phyloP scores from a whole-genome alignment of 2,329 filamentous ascomycete genomes.

The Colletotrichum eleusines region DNA sequence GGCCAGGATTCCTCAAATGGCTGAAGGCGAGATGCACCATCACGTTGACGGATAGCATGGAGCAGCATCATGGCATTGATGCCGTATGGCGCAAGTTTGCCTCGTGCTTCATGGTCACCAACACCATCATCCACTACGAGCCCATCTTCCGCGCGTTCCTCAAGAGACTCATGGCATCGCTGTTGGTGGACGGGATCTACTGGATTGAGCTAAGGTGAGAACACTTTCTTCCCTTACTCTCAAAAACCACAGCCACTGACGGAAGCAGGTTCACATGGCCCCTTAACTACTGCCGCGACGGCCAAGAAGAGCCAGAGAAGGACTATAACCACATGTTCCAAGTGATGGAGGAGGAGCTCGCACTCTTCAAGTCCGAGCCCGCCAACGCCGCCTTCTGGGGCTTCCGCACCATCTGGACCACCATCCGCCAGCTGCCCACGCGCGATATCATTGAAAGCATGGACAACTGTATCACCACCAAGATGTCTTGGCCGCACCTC shows the following conservation, averaged over 20 bases:
- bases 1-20: constrained; percentile 77
- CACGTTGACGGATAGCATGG: constrained; percentile 74
- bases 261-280: constrained; percentile 70
- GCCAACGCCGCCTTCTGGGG: constrained; percentile 80
- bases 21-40: constrained; percentile 76
- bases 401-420: constrained; percentile 82
- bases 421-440: constrained; percentile 71
- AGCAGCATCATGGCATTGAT: constrained; percentile 82
- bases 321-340: constrained; percentile 74
- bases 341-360: constrained; percentile 78
- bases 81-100: constrained; percentile 82
- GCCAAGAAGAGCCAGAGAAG: constrained; percentile 69
- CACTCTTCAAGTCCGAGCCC: constrained; percentile 70
- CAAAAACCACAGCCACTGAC: not conserved
- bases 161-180: constrained; percentile 71
- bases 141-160: constrained; percentile 82
- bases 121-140: constrained; percentile 81
- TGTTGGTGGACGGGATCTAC: constrained; percentile 79
- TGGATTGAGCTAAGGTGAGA: constrained; percentile 76
- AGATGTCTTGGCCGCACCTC: constrained; percentile 77
- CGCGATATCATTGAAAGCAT: constrained; percentile 79
- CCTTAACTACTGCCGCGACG: constrained; percentile 71
- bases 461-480: constrained; percentile 83
- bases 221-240: not conserved
- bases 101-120: constrained; percentile 75